phyloP scores from a whole-genome alignment of 192 early-diverging fungal species.

The Coemansia sp. region DNA sequence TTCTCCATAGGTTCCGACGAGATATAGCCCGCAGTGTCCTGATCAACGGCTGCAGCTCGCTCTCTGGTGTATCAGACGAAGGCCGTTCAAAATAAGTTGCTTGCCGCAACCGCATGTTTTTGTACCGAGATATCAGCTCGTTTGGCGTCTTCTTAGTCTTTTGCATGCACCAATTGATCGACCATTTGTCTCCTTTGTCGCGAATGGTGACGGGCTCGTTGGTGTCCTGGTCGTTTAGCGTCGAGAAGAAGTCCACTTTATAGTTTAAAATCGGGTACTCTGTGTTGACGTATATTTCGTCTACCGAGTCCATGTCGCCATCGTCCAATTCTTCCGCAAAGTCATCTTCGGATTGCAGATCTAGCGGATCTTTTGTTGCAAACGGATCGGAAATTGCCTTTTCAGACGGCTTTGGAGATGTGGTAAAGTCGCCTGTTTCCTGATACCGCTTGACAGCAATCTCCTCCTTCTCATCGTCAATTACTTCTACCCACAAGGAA shows the following conservation, averaged over 20 bases:
- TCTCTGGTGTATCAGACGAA: conserved; percentile 39
- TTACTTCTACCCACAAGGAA: conserved; percentile 57
- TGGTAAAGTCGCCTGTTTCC: conserved; percentile 25
- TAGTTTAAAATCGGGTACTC: conserved; percentile 43
- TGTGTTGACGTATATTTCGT: conserved; percentile 43
- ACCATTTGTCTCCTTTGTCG: conserved; percentile 34
- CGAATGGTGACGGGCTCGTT: conserved; percentile 38
- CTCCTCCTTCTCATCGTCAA: conserved; percentile 44
- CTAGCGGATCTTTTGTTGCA: conserved; percentile 24
- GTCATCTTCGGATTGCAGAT: conserved; percentile 2
- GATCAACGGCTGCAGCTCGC: conserved; percentile 40
- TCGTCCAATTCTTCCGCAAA: conserved; percentile 14
- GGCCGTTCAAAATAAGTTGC: conserved; percentile 51
- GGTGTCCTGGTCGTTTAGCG: conserved; percentile 37
- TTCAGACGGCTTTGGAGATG: neutral
- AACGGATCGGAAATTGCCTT: conserved; percentile 19
- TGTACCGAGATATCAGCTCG: conserved; percentile 10
- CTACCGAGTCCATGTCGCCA: conserved; percentile 25
- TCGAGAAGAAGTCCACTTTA: conserved; percentile 40
- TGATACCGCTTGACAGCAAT: conserved; percentile 26
- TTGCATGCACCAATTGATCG: conserved; percentile 37
- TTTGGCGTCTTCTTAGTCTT: conserved; percentile 16
- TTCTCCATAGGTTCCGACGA: conserved; percentile 37
- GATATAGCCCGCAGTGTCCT: conserved; percentile 43
- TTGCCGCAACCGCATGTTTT: conserved; percentile 28